phyloP scores from a whole-genome alignment of 2,329 filamentous ascomycete species.

The Penicillium sp. region DNA sequence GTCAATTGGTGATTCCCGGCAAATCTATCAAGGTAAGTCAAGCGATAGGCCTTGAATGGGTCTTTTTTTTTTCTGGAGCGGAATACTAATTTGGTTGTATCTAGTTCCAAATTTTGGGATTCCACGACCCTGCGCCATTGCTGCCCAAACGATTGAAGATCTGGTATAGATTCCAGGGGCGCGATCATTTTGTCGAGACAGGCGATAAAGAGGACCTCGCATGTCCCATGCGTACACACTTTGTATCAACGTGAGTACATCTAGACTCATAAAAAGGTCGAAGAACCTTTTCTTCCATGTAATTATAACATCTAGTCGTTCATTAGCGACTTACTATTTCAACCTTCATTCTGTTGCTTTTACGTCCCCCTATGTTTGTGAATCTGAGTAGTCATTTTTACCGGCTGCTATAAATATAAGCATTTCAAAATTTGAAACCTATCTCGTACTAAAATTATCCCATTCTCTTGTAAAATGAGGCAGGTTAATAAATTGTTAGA shows the following conservation, averaged over 20 bases:
- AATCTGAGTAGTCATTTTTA: too few species aligned
- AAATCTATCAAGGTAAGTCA: conserved; percentile 37
- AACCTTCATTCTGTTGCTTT: conserved; percentile 1
- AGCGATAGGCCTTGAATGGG: background rate
- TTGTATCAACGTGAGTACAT: conserved; percentile 20
- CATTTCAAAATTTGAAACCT: fast-evolving
- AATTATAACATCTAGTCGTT: conserved; percentile 17
- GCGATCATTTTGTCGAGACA: conserved; percentile 41
- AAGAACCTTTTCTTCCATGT: conserved; percentile 6
- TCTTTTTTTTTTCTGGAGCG: background rate
- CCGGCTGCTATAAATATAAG: too few species aligned
- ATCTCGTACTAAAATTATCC: background rate
- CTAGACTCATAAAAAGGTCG: background rate
- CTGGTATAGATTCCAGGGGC: conserved; percentile 44
- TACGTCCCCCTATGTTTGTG: background rate
- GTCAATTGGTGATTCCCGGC: conserved; percentile 42
- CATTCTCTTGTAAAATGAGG: background rate
- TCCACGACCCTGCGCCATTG: conserved; percentile 47
- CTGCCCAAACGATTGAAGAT: conserved; percentile 42
- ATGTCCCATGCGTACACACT: conserved; percentile 43
- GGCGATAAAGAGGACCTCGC: conserved; percentile 38
- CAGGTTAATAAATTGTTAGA: background rate
- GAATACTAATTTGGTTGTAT: conserved; percentile 19
- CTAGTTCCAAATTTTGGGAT: conserved; percentile 45
- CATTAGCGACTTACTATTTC: conserved; percentile 3